A percentile compares a stretch with the other conserved stretches of the same genome.
Conservation (phyloP, 768 basidiomycete species). For the Trametes punicea region DNA sequence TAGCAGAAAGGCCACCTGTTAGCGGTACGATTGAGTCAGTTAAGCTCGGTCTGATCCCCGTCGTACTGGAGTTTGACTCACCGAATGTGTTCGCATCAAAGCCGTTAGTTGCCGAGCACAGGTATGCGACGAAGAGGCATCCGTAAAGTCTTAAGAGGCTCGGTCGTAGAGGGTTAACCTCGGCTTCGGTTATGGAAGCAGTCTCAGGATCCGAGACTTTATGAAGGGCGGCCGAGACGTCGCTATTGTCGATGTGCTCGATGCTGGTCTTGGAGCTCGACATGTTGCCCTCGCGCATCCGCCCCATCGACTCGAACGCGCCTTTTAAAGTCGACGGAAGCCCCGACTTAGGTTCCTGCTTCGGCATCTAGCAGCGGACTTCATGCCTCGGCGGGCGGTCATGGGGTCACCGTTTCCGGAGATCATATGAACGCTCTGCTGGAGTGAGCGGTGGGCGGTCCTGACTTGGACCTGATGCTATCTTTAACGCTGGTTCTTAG, state of each 20-base stretch:
- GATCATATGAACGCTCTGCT: background rate
- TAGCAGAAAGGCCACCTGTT: conserved; percentile 27
- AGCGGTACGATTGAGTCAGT: background rate
- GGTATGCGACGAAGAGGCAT: conserved; percentile 26
- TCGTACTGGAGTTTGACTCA: background rate
- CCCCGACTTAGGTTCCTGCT: background rate
- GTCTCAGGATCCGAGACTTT: background rate
- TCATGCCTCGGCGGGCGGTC: background rate
- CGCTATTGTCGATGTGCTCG: background rate
- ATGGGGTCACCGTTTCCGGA: background rate
- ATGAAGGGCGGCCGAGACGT: background rate
- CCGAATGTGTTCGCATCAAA: conserved; percentile 31
- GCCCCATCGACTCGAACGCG: background rate
- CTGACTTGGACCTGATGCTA: background rate
- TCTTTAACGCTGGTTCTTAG: background rate
- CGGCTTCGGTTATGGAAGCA: background rate
- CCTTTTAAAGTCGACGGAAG: background rate
- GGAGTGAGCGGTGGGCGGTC: background rate
- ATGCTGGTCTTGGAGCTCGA: conserved; percentile 8
- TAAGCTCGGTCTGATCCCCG: background rate
- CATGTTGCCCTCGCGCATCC: background rate
- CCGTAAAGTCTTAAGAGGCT: conserved; percentile 20
- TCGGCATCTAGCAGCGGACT: background rate
- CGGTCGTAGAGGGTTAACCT: background rate
- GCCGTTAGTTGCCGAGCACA: conserved; percentile 29